Evolutionary conservation across 2,329 filamentous ascomycete genomes (phyloP).

Genomic region (Knufia fluminis): DNA sequence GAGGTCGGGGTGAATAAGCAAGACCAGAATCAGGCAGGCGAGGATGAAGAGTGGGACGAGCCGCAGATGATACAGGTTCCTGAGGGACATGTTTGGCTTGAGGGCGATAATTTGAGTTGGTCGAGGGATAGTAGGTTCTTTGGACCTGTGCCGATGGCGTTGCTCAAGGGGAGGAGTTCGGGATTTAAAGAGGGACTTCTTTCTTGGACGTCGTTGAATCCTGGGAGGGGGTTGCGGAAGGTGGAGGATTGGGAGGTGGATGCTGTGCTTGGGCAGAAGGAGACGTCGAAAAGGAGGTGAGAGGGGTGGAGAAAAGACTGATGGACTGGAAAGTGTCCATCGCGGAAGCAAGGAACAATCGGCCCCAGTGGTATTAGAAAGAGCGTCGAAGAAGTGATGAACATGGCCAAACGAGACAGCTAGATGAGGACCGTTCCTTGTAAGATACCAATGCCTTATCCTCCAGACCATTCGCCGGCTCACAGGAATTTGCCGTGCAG

Average conservation of each 20-base stretch:
- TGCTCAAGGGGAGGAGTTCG: constrained; percentile 66
- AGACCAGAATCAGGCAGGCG: neutral
- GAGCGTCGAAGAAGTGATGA: neutral
- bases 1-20: neutral
- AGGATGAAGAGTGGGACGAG: constrained; percentile 22
- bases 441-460: too few relatives aligned
- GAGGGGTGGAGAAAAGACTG: too few relatives aligned
- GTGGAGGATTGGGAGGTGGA: constrained; percentile 5
- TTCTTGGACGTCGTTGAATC: constrained; percentile 15
- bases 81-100: constrained; percentile 81
- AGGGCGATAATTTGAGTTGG: constrained; percentile 75
- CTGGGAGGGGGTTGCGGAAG: constrained; percentile 1
- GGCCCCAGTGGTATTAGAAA: too few relatives aligned
- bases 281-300: too few relatives aligned
- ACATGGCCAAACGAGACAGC: too few relatives aligned
- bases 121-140: constrained; percentile 81
- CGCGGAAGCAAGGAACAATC: too few relatives aligned
- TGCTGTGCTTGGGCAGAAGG: constrained; percentile 4
- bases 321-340: too few relatives aligned
- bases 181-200: constrained; percentile 19
- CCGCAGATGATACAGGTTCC: constrained; percentile 54
- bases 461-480: too few relatives aligned
- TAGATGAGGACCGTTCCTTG: too few relatives aligned
- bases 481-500: too few relatives aligned
- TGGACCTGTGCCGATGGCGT: constrained; percentile 74